Base-by-base conservation (phyloP, 192 early-diverging fungal species). In the Borealophlyctis nickersoniae region DNA sequence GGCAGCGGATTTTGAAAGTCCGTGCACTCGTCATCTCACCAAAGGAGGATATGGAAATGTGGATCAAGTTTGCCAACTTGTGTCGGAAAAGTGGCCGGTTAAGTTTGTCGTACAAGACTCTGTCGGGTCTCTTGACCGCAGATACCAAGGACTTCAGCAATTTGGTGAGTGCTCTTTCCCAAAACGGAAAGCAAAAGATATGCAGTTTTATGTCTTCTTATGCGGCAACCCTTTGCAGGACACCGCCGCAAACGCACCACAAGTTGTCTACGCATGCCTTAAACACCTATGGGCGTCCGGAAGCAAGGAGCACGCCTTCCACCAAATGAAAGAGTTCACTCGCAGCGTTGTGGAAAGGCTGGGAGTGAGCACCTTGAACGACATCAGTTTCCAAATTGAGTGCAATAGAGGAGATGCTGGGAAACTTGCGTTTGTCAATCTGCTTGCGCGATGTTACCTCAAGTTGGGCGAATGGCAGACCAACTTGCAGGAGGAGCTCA, bases 401-500 rank as follows among this genome's bases (percentile, higher is more conserved):
- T 56, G 55, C 34, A 63, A 73, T 30, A 66, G 57, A 23, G 54
- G 51, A 13, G 80, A 84, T 61, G 29, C 61, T 2, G 59, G 60
- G 23, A 78, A 74, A 28, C 56, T 62, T 3, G 69, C 45, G n/a
- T 67, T 67, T 2, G 68, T 83, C 27, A 67, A 69, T 28, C 66
- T 83, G 13, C 54, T 83, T 9, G 77, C 81, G 11, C 60, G 81
- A 27, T 96, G 96, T 71, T 93, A 96, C 74, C 81, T 92, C 35
- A 94, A 95, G 73, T 84, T 90, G 52, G 96, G 94, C 34, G 93
- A 99, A 75, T 99, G 96, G 96, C 91, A 97, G 52, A 65, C 49
- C 39, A 58, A 73, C 11, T 49, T 80, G 48, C 75, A 74, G 56
- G 83, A 86, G 48, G 88, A 89, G 45, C 63, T 87, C 19, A 86